Evolutionary conservation across 495 filamentous ascomycete species (phyloP).

Genomic region (Hypoxylon intermedium): DNA sequence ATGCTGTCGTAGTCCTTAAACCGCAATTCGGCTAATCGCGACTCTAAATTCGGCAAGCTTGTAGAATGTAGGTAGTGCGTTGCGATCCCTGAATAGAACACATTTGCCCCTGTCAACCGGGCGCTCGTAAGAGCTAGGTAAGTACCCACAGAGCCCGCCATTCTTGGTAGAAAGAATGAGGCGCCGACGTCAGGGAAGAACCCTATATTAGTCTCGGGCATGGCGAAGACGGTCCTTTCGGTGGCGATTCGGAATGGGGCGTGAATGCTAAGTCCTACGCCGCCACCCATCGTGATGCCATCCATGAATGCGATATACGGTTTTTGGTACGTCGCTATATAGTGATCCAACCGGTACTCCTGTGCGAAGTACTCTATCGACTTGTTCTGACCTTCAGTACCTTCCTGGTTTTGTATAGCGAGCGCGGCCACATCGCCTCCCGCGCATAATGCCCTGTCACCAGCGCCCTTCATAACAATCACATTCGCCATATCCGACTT

Average conservation of each 20-base stretch:
- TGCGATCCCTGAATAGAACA: constrained; percentile 83
- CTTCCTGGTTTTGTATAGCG: constrained; percentile 71
- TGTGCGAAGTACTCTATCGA: constrained; percentile 86
- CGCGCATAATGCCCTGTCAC: constrained; percentile 84
- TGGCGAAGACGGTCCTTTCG: constrained; percentile 92
- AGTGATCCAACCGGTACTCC: constrained; percentile 93
- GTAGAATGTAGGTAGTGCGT: constrained; percentile 96
- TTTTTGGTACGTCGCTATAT: constrained; percentile 92
- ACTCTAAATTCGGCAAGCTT: constrained; percentile 76
- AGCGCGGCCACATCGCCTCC: constrained; percentile 88
- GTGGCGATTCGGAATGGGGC: constrained; percentile 96
- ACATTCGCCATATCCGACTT: constrained; percentile 94
- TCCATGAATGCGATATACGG: constrained; percentile 97
- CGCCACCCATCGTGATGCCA: constrained; percentile 97
- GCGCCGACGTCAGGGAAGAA: constrained; percentile 98
- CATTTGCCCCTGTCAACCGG: constrained; percentile 78
- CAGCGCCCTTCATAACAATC: constrained; percentile 88
- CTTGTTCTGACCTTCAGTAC: constrained; percentile 67
- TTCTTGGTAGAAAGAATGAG: constrained; percentile 90
- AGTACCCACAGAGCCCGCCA: constrained; percentile 83
- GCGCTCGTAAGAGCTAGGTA: constrained; percentile 91
- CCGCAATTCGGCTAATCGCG: constrained; percentile 83
- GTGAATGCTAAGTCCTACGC: constrained; percentile 91
- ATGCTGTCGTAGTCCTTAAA: constrained; percentile 77
- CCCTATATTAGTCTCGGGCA: constrained; percentile 97